phyloP scores from a whole-genome alignment of 2,329 filamentous ascomycete species.

The Fusarium torulosum region DNA sequence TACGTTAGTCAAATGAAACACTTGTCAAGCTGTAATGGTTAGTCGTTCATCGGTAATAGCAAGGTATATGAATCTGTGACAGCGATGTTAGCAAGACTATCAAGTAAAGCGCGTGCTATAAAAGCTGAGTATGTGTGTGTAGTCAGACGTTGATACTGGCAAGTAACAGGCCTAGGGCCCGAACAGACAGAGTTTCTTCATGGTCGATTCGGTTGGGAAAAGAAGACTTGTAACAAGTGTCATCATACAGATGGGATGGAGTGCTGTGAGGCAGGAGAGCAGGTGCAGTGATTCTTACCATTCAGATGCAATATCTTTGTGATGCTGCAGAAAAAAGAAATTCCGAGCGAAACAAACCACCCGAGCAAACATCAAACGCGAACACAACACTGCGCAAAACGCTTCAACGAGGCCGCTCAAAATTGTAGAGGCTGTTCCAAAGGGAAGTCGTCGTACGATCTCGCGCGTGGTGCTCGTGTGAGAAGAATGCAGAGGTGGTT shows the following conservation, averaged over 20 bases:
- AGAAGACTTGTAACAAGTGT: constrained; percentile 81
- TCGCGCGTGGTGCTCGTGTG: constrained; percentile 25
- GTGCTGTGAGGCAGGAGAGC: constrained; percentile 37
- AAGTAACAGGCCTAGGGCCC: constrained; percentile 85
- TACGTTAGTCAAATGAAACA: constrained; percentile 22
- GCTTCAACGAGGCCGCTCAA: constrained; percentile 22
- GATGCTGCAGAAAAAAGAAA: constrained; percentile 19
- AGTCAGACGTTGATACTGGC: constrained; percentile 90
- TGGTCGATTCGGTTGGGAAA: constrained; percentile 90
- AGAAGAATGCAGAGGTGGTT: constrained; percentile 13
- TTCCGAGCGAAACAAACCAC: constrained; percentile 17
- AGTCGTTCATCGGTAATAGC: constrained; percentile 7
- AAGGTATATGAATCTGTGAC: constrained; percentile 27
- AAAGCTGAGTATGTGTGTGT: constrained; percentile 31
- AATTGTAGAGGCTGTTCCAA: constrained; percentile 35
- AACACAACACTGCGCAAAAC: constrained; percentile 4
- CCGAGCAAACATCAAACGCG: constrained; percentile 8
- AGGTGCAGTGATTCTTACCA: constrained; percentile 45
- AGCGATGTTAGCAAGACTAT: constrained; percentile 43
- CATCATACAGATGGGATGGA: constrained; percentile 69
- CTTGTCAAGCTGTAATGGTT: constrained; percentile 24
- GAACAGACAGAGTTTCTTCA: constrained; percentile 80
- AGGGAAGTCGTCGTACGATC: constrained; percentile 18
- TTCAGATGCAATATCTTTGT: constrained; percentile 8
- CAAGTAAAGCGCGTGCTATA: constrained; percentile 2